phyloP scores from a whole-genome alignment of 2,329 filamentous ascomycete genomes.

The Calonectria henricotiae region DNA sequence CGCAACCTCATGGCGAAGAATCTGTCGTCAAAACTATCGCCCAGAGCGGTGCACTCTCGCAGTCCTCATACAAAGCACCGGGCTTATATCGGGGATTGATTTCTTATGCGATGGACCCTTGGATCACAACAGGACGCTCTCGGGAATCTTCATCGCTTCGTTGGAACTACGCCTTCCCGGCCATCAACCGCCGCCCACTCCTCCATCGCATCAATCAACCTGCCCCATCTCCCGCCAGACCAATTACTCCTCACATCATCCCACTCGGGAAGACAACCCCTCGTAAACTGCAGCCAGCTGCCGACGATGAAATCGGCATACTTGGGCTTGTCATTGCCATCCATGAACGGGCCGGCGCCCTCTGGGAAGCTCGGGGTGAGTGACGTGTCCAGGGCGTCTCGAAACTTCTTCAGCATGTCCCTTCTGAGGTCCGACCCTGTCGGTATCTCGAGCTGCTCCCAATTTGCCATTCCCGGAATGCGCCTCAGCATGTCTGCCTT shows the following conservation, averaged over 20 bases:
- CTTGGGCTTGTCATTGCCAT: not conserved
- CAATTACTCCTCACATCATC: not conserved
- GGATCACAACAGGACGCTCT: too few species aligned
- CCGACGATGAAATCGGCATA: not conserved
- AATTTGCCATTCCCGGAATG: not conserved
- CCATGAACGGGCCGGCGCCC: not conserved
- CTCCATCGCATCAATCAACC: not conserved
- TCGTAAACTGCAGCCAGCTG: conserved; percentile 6
- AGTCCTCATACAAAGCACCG: too few species aligned
- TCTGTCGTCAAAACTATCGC: too few species aligned
- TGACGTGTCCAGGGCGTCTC: not conserved
- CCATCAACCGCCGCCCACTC: not conserved
- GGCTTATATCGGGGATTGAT: too few species aligned
- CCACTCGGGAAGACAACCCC: conserved; percentile 4
- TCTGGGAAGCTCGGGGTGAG: not conserved
- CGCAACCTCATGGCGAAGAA: too few species aligned
- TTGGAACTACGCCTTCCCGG: not conserved
- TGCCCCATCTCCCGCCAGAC: conserved; percentile 1
- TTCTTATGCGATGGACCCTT: too few species aligned
- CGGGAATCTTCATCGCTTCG: not conserved
- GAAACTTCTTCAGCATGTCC: not conserved
- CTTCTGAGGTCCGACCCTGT: not conserved
- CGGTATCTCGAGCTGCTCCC: not conserved
- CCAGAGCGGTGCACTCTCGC: too few species aligned
- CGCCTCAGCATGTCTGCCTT: not conserved